Evolutionary conservation across 768 basidiomycete species (phyloP), one percentile per base, ranked within the genome.

Genomic region (Hydnomerulius pinastri): DNA sequence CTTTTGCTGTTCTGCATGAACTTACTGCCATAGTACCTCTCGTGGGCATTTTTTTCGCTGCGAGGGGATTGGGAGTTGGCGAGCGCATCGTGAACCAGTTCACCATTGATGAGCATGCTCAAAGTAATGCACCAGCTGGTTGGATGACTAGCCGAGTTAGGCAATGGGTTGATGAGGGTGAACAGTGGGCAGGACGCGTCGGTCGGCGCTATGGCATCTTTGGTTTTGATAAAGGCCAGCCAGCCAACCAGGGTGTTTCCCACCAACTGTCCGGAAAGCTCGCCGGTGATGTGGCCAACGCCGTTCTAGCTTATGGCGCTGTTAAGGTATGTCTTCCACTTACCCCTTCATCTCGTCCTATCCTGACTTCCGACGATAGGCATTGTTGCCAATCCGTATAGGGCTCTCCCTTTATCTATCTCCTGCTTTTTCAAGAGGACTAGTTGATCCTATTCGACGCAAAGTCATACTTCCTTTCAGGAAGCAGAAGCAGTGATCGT

Each of bases 1-100:
- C 92, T 0, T 96, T 97, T 56, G 83, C 80, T 5, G 70, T 94
- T 46, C 74, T 97, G 2, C 94, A 97, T 62, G 93, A 97, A 63
- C 55, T 91, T 10, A 93, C 92, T 0, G 92, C 93, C 0, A 62
- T 94, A 43, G 74, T 83, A 0, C 91, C 93, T 2, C 76, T 94
- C 24, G 77, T 86, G 4, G 79, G 82, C 29, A 64, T 90, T 32
- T 96, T 92, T 66, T 91, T 82, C 61, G 73, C 75, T 0, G 82
- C 90, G 8, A 75, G 86, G 28, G 65, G 78, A 4, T 57, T 90
- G 1, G 88, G 87, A 3, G 65, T 90, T 20, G 93, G 94, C 0
- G 84, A 87, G 46, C 71, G 67, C 32, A 66, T 91, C 50, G 80
- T 92, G 23, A 63, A 69, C 18, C 63, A 69, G 20, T 60, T 82